Evolutionary conservation across 305 asterid genomes (phyloP), one percentile per base, ranked within the genome.

Genomic region (Withania somnifera): DNA sequence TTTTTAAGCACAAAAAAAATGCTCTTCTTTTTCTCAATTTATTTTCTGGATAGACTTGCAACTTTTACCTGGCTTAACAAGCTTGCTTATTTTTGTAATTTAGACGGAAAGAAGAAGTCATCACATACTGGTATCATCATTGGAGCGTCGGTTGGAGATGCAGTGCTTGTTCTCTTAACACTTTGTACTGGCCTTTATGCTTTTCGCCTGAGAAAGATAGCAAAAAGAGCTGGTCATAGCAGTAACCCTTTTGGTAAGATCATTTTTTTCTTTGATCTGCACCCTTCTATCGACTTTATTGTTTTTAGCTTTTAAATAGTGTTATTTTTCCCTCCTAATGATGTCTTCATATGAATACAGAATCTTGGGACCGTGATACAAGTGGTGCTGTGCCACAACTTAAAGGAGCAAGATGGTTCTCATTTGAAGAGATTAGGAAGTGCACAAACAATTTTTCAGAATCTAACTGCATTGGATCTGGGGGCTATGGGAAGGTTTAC

Each of bases 401-500:
- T 82, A 95, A 91, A 82, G 99, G 98, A 86, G 98, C 95, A 5
- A 91, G 88, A 88, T 91, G 97, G 92, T 90, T 92, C 79, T 88
- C 97, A 42, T 95, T 91, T 51, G 99, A 95, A 79, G 99, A 93
- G 87, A 76, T 94, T 19, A 86, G 85, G 80, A 93, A 87, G 84
- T 90, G 89, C 81, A 91, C 98, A 10, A 71, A 90, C 86, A 89
- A 89, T 86, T 95, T 95, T 84, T 91, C 98, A 3, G 98, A 93
- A 78, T 78, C 91, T 58, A 90, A 94, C 83, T 92, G 97, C 86
- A 88, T 95, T 68, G 99, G 99, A 17, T 45, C 84, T 67, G 99
- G 99, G 75, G 99, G 99, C 82, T 95, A 95, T 53, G 98, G 99
- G 82, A 95, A 95, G 95, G 98, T 94, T 81, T 78, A 50, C 19